Base-by-base conservation (phyloP, 2,329 filamentous ascomycete species). In the Pestalotiopsis sp. region DNA sequence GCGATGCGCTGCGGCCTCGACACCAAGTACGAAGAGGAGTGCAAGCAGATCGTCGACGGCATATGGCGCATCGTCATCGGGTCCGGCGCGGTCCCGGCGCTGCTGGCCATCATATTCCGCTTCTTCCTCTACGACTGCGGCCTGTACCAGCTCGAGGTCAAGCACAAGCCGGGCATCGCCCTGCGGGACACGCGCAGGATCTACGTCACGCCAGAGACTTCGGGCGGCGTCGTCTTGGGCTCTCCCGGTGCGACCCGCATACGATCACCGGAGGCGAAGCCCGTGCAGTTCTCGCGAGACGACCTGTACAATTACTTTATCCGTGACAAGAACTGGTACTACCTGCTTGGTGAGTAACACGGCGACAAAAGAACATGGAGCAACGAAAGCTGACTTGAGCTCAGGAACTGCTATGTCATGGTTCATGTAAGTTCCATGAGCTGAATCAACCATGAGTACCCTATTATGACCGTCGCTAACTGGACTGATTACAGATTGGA, bases 61-160 rank as follows among this genome's bases (percentile, higher is more conserved):
- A 87, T 90, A 70, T 92, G 89, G 89, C 84, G 89, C 61, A 90
- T 90, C 73, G 87, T 91, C 38, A 86, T 91, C 70, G 89, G 88
- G 1, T 86, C 89, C 0, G 89, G 89, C 6, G 88, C 88, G 9
- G 81, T 91, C 0, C 89, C 89, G 0, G 89, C 88, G 3, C 79
- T 89, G 13, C 79, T 91, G 9, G 89, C 89, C 71, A 88, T 90
- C 68, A 81, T 89, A 52, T 91, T 91, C 72, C 87, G 89, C 20
- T 89, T 91, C 75, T 88, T 89, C 70, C 85, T 91, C 56, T 89
- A 88, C 48, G 89, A 92, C 75, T 89, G 86, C 67, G 89, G 89
- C 4, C 81, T 90, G 39, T 92, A 89, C 76, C 86, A 87, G 10
- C 83, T 91, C 35, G 89, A 91, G 71, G 88, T 91, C 70, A 88